Conservation (phyloP, 2,329 filamentous ascomycete genomes). For the Microthyrium microscopicum region DNA sequence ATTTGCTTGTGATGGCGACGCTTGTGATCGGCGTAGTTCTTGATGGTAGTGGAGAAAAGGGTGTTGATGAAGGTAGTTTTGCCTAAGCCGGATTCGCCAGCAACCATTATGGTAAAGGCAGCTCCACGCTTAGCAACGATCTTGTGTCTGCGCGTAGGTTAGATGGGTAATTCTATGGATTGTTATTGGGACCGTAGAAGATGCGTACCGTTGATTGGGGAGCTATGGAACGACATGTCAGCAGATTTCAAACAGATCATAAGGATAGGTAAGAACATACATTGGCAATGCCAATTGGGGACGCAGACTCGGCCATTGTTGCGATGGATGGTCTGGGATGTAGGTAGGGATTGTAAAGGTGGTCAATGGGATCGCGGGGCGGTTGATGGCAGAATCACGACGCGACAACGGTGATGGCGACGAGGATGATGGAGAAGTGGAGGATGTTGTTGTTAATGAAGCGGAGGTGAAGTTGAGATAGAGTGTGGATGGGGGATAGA, state of each 20-base stretch:
- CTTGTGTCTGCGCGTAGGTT: conserved; percentile 40
- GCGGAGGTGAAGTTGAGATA: too few relatives aligned
- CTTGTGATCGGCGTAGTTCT: conserved; percentile 99
- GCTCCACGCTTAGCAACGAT: conserved; percentile 74
- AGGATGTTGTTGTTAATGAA: too few relatives aligned
- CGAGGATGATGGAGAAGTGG: too few relatives aligned
- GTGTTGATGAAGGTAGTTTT: conserved; percentile 99
- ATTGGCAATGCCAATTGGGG: conserved; percentile 60
- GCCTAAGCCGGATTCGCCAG: conserved; percentile 93
- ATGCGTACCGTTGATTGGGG: conserved; percentile 48
- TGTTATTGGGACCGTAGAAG: too few relatives aligned
- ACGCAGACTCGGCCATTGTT: conserved; percentile 47
- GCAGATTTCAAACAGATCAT: conserved; percentile 10
- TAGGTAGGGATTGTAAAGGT: too few relatives aligned
- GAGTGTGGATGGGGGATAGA: too few relatives aligned
- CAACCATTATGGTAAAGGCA: conserved; percentile 99
- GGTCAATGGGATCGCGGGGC: too few relatives aligned
- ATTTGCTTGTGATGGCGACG: conserved; percentile 98
- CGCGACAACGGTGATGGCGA: too few relatives aligned
- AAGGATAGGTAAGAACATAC: conserved; percentile 29
- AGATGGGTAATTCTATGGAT: conserved; percentile 14
- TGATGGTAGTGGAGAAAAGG: conserved; percentile 98
- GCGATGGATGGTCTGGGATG: too few relatives aligned
- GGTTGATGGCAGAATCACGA: too few relatives aligned
- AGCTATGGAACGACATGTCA: conserved; percentile 32